Base-by-base conservation (phyloP, 2,329 filamentous ascomycete species). In the Colletotrichum aenigma region DNA sequence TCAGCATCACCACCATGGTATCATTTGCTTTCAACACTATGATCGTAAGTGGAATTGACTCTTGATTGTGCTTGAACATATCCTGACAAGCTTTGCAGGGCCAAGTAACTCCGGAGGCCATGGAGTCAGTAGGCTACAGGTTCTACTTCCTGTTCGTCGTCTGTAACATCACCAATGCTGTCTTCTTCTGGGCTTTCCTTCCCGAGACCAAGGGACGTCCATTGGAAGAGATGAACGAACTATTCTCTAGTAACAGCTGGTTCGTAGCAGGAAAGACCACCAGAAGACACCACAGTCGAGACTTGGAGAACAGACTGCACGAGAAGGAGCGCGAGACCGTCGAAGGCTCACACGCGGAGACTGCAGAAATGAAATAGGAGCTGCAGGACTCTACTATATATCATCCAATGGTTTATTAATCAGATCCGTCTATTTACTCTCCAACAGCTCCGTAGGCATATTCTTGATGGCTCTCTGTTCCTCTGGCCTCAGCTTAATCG, bases 21-120 rank as follows among this genome's bases (percentile, higher is more conserved):
- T 92, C 89, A 12, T 95, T 94, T 82, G 93, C 93, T 2, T 95
- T 94, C 86, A 94, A 94, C 84, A 94, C 93, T 32, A 91, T 94
- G 90, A 94, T 94, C 70, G 60, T 71, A 66, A 66, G 66, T 61
- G 7, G 28, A 3, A 91, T 93, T 81, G 6, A 13, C 88, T 92
- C 16, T 94, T 91, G 89, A 89, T 4, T 89, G 2, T 86, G 86
- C 8, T 84, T 87, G 66, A 81, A 10, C 4, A 5, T 13, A 5
- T 16, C 1, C 71, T 74, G 18, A 74, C 65, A 13, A 24, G 10
- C 26, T 18, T 7, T 3, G 6, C 28, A 74, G 61, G 70, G 71
- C 6, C 71, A 71, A 64, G 64, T 70, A 8, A 76, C 67, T 4
- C 58, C 62, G 3, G 56, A 65, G 6, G 71, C 62, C 16, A 74